Evolutionary conservation across 83 land plant species (phyloP).

Genomic region (Picea abies): DNA sequence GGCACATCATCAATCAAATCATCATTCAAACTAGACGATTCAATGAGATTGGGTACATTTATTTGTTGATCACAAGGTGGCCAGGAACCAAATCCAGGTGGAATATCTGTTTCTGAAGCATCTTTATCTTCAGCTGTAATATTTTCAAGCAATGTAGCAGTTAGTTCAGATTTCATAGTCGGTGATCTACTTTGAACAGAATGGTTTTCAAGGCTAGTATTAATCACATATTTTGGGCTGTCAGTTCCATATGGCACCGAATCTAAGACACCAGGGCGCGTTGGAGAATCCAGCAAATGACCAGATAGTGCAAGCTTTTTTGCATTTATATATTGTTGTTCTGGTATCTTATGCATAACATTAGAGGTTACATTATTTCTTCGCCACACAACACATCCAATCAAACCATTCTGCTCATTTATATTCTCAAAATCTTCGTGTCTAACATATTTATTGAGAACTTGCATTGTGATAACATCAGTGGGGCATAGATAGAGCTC

Average conservation of each 20-base stretch:
- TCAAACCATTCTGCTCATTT: slow-evolving; percentile 46
- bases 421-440: slow-evolving; percentile 35
- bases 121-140: slow-evolving; percentile 20
- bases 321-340: slow-evolving; percentile 46
- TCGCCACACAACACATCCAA: slow-evolving; percentile 93
- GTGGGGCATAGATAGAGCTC: slow-evolving; percentile 89
- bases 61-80: slow-evolving; percentile 18
- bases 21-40: neutral
- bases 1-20: slow-evolving; percentile 15
- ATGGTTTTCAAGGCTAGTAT: neutral
- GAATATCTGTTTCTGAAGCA: slow-evolving; percentile 60
- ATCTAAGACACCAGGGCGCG: slow-evolving; percentile 21
- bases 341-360: slow-evolving; percentile 52
- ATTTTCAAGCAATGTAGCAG: neutral
- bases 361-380: slow-evolving; percentile 46
- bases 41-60: neutral
- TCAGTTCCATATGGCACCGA: slow-evolving; percentile 23
- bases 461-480: slow-evolving; percentile 40
- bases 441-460: slow-evolving; percentile 49
- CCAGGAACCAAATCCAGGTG: slow-evolving; percentile 86
- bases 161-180: slow-evolving; percentile 1
- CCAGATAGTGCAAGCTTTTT: slow-evolving; percentile 30
- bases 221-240: slow-evolving; percentile 3
- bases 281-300: slow-evolving; percentile 31
- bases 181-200: neutral